A percentile compares a stretch with the other conserved stretches of the same genome.
Evolutionary conservation across 169 alveolate genomes (phyloP).

Genomic region (Perkinsus chesapeaki): DNA sequence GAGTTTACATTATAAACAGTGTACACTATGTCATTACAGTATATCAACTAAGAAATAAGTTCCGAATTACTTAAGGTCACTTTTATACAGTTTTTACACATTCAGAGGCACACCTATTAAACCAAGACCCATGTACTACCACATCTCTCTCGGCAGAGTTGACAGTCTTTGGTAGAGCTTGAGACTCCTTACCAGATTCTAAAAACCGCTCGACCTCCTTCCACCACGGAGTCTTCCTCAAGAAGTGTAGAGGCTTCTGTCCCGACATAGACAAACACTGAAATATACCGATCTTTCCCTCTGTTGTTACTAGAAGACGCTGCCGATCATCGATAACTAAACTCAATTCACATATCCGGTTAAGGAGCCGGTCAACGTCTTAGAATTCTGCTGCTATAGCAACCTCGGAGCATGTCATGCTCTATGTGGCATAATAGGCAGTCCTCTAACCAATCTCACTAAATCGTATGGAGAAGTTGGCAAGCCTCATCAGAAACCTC

Average conservation of each 20-base stretch:
- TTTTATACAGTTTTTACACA: too few relatives aligned
- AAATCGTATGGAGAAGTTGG: background rate
- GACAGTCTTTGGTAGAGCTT: background rate
- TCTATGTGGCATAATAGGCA: too few relatives aligned
- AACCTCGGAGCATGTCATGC: too few relatives aligned
- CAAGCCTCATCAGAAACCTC: background rate
- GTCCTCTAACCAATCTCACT: background rate
- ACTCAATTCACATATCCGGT: too few relatives aligned
- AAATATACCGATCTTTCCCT: background rate
- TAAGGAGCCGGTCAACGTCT: too few relatives aligned
- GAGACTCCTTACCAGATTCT: background rate
- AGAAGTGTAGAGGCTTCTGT: background rate
- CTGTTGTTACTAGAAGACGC: too few relatives aligned
- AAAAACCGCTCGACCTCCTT: background rate
- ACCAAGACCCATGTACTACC: background rate
- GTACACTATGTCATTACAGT: too few relatives aligned
- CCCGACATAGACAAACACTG: background rate
- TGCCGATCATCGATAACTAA: too few relatives aligned
- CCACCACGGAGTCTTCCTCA: background rate
- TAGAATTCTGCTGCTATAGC: too few relatives aligned
- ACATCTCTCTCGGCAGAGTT: background rate
- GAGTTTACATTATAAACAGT: background rate
- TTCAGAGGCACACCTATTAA: too few relatives aligned
- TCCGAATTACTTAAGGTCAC: too few relatives aligned
- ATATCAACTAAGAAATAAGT: too few relatives aligned